Conservation (phyloP, 1,284 basidiomycete genomes). For the Puccinia coronata region DNA sequence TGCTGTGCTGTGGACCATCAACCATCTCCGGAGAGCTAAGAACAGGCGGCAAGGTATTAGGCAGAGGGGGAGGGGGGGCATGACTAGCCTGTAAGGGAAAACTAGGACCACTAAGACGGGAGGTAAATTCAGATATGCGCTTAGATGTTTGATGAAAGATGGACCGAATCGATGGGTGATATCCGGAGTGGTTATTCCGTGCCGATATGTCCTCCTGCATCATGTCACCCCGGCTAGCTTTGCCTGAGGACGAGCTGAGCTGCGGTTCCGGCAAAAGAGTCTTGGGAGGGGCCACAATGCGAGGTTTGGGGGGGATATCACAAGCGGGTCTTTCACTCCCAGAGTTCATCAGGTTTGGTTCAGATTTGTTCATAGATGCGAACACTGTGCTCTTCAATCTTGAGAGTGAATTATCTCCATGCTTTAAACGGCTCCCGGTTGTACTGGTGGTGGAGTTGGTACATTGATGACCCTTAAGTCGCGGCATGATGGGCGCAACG, state of each 20-base stretch:
- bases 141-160: constrained; percentile 32
- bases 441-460: constrained; percentile 5
- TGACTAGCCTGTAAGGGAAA: not conserved
- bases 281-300: not conserved
- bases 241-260: constrained; percentile 1
- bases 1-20: not conserved
- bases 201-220: not conserved
- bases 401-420: constrained; percentile 1
- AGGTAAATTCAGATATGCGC: constrained; percentile 39
- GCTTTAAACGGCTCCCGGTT: constrained; percentile 17
- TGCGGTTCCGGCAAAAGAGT: not conserved
- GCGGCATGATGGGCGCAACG: not conserved
- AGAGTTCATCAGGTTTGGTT: constrained; percentile 10
- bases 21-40: not conserved
- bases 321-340: not conserved
- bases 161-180: constrained; percentile 29
- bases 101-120: constrained; percentile 28
- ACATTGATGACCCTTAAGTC: not conserved
- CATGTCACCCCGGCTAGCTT: not conserved
- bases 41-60: not conserved
- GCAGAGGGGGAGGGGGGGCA: not conserved
- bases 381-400: constrained; percentile 35
- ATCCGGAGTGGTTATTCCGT: not conserved
- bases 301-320: not conserved
- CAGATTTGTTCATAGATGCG: constrained; percentile 34